These are phyloP conservation scores for Penicillium roqueforti DNA, from an alignment of 495 filamentous ascomycete genomes.

Conservation along the genomic window DNA sequence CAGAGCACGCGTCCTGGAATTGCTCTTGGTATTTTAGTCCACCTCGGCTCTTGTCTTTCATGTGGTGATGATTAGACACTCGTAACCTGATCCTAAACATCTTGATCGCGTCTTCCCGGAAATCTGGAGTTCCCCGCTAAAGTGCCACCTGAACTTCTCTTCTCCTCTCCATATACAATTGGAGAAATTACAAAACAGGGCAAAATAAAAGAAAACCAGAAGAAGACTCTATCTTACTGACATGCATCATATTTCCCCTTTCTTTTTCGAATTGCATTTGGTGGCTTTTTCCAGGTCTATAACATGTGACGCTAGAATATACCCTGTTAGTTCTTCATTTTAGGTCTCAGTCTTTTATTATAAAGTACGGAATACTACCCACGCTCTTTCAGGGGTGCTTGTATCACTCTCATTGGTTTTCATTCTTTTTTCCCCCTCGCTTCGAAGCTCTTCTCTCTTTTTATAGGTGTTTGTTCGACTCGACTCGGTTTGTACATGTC, in stretches of 20 bases:
- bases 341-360: slow-evolving; percentile 1
- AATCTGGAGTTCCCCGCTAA: slow-evolving; percentile 8
- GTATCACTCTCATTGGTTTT: slow-evolving; percentile 1
- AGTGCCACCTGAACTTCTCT: neutral
- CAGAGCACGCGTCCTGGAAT: neutral
- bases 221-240: neutral
- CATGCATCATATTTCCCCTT: neutral
- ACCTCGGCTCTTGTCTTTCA: slow-evolving; percentile 1
- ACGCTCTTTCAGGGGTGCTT: neutral
- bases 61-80: neutral
- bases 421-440: neutral
- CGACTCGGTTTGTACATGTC: slow-evolving; percentile 2
- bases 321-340: neutral
- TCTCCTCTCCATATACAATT: neutral
- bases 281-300: neutral
- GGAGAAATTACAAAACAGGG: neutral
- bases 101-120: neutral
- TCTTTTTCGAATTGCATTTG: neutral
- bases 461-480: neutral
- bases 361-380: slow-evolving; percentile 9
- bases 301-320: slow-evolving; percentile 11
- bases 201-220: neutral
- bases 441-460: slow-evolving; percentile 7
- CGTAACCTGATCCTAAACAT: neutral
- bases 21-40: neutral